phyloP scores from a whole-genome alignment of 1,284 basidiomycete species.

The Ganoderma multipileum region DNA sequence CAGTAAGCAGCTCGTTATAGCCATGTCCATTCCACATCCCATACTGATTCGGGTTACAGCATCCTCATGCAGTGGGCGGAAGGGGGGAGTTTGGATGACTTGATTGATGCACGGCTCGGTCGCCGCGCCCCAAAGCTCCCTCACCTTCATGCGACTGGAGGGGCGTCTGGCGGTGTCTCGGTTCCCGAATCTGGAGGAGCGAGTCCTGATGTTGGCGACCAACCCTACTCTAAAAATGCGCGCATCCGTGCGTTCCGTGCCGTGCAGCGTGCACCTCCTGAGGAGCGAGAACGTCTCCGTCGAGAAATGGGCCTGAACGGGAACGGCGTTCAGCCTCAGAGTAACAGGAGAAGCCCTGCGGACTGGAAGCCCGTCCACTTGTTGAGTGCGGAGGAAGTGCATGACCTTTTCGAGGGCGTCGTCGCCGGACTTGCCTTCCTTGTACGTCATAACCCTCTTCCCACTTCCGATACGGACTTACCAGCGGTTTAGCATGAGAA shows the following conservation, averaged over 20 bases:
- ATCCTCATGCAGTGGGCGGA: conserved; percentile 95
- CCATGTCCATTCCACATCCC: background rate
- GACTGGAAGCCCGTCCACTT: conserved; percentile 78
- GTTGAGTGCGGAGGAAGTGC: conserved; percentile 82
- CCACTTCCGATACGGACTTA: background rate
- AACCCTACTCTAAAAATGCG: conserved; percentile 62
- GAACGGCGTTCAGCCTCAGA: conserved; percentile 21
- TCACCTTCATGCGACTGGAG: conserved; percentile 34
- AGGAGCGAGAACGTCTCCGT: conserved; percentile 66
- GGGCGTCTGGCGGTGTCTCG: conserved; percentile 22
- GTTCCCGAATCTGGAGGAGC: conserved; percentile 19
- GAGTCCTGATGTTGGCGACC: conserved; percentile 13
- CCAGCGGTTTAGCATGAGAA: conserved; percentile 69
- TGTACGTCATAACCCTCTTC: conserved; percentile 51
- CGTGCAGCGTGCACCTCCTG: conserved; percentile 65
- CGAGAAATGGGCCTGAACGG: conserved; percentile 51
- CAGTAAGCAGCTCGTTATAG: conserved; percentile 54
- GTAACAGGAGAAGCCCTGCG: conserved; percentile 26
- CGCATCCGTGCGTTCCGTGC: conserved; percentile 80
- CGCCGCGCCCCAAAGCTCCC: conserved; percentile 31
- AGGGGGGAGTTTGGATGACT: conserved; percentile 83
- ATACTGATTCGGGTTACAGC: conserved; percentile 47
- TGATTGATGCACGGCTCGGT: conserved; percentile 80
- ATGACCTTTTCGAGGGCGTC: conserved; percentile 79
- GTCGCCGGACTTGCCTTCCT: conserved; percentile 82